Evolutionary conservation across 2,329 filamentous ascomycete genomes (phyloP), one percentile per base, ranked within the genome.

Genomic region (Tolypocladium endophyticum): DNA sequence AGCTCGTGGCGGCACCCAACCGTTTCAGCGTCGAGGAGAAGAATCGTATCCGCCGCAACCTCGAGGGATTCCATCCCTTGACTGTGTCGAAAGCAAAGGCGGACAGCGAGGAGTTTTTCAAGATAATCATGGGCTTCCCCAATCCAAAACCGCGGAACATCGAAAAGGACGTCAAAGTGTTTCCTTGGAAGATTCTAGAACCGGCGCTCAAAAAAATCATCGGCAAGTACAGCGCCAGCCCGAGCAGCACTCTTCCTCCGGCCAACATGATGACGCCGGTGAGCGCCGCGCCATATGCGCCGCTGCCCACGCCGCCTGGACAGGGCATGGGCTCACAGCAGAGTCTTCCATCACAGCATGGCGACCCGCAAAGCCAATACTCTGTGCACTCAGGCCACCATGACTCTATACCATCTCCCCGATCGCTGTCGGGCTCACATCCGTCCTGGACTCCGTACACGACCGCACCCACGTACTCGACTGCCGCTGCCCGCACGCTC

Each of bases 151-250:
- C 94, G 23, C 84, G 94, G 63, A 97, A 97, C 70, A 99, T 99
- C 64, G 94, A 97, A 78, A 99, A 99, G 77, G 93, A 97, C 69
- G 92, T 99, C 71, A 99, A 99, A 77, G 94, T 97, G 16, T 99
- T 97, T 70, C 88, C 92, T 5, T 99, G 94, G 94, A 94, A 92
- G 74, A 90, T 94, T 61, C 81, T 99, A 53, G 84, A 85, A 56
- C 83, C 86, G 61, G 93, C 94, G 0, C 81, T 99, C 65, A 96
- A 95, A 82, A 99, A 99, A 80, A 97, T 99, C 69, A 96, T 99
- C 71, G 87, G 90, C 69, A 99, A 99, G 88, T 99, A 97, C 72
- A 82, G 79, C 68, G 79, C 79, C n/a, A 79, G 72, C 63, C 77
- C 77, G 1, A 73, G 73, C 62, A 73, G 73, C 64, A 71, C 71